phyloP scores from a whole-genome alignment of 805 yeast species.

The Nakazawaea peltata region DNA sequence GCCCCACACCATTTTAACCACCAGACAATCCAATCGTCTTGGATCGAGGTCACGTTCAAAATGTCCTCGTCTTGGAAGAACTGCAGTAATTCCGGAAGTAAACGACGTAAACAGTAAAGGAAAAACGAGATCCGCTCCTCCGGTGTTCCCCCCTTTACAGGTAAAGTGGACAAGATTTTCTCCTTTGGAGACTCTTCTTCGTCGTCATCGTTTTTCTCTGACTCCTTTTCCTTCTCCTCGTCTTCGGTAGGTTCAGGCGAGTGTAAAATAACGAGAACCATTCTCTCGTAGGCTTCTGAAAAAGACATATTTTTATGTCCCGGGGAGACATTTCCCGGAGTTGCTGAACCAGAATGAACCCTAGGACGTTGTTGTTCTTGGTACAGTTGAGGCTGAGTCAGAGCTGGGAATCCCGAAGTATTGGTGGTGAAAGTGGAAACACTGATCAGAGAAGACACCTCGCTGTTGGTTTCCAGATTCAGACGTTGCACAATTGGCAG shows the following conservation, averaged over 20 bases:
- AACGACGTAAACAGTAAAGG: conserved; percentile 50
- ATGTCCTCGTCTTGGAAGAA: conserved; percentile 78
- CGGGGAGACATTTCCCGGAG: not conserved
- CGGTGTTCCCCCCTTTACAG: conserved; percentile 54
- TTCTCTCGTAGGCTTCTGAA: conserved; percentile 65
- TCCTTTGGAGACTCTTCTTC: conserved; percentile 15
- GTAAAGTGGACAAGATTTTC: conserved; percentile 27
- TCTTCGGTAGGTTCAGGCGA: conserved; percentile 42
- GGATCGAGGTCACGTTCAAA: conserved; percentile 48
- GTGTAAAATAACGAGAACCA: conserved; percentile 68
- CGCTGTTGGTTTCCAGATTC: conserved; percentile 5
- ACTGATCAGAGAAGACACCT: conserved; percentile 2
- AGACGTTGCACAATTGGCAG: too few relatives aligned
- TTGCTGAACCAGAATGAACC: not conserved
- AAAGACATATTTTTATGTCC: conserved; percentile 37
- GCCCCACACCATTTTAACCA: conserved; percentile 92
- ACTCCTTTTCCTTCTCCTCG: not conserved
- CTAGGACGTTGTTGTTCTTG: too few relatives aligned
- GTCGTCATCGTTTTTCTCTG: conserved; percentile 9
- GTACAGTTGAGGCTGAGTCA: too few relatives aligned
- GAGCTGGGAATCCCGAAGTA: conserved; percentile 6
- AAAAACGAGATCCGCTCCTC: conserved; percentile 65
- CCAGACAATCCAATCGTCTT: conserved; percentile 90
- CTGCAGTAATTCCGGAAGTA: conserved; percentile 68
- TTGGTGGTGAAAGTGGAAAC: conserved; percentile 3